Base-by-base conservation (phyloP, 1,284 basidiomycete genomes). In the Singerocomus rubriflavus region DNA sequence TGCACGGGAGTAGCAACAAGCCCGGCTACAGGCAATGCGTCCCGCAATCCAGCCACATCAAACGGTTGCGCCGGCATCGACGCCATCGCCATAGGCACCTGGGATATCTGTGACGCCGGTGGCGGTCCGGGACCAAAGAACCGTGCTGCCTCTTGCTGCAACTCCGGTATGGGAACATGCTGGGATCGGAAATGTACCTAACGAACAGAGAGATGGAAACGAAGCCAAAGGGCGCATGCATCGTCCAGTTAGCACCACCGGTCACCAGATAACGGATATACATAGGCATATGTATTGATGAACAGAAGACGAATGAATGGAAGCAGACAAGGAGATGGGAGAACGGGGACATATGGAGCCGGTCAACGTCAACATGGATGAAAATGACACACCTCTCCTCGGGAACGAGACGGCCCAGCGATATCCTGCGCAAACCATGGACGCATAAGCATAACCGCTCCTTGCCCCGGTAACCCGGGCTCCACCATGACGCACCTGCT, bases 121-220 rank as follows among this genome's bases (percentile, higher is more conserved):
- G 43, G 44, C 26, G 62, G 57, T 27, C 65, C 57, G 17, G 67
- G 56, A 14, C 75, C 70, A 65, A 91, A 89, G 73, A 91, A 91
- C 43, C 72, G 78, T 16, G 82, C 73, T 3, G 84, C 85, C 60
- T 89, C 87, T 63, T 84, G 78, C 50, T 79, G 77, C 50, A 78
- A 68, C 29, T 70, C 71, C n/a, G 71, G 67, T 34, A 69, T 66
- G 27, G 71, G 68, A 26, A 69, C 57, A 45, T 74, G 70, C 43
- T 78, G 76, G 12, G 82, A 78, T 46, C 83, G 81, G 66, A 90
- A 90, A 10, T 88, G 57, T 12, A 46, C 52, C 53, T 55, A 44
- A 35, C 13, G 42, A 26, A 38, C 17, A 32, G 7, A 31, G 29
- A 25, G 17, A 27, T 1, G 44, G 9, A 45, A 27, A 33, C 9